Base-by-base conservation (phyloP, 306 rosid genomes). In the Neltuma alba region DNA sequence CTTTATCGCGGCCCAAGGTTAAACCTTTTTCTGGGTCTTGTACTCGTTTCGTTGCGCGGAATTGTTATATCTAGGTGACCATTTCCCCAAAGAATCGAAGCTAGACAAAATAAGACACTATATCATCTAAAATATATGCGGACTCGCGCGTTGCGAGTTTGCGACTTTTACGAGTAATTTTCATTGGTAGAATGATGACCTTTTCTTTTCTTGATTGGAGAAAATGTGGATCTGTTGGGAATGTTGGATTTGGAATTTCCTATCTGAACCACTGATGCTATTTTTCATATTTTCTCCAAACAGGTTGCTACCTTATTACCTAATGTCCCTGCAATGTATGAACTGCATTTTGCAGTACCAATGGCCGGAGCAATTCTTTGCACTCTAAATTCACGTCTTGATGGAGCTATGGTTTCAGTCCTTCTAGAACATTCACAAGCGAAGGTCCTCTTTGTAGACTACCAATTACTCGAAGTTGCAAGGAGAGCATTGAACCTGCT, bases 311-410 rank as follows among this genome's bases (percentile, higher is more conserved):
- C 87, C 5, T 70, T 94, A 61, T 87, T 90, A 2, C 98, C 97
- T 1, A 92, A 94, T 86, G 87, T 89, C 62, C 97, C 97, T 42
- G 95, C 98, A 66, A 91, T 92, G 97, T 88, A 88, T 77, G 98
- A 94, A 89, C 84, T 94, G n/a, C 98, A 94, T 76, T 94, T 94
- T 76, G 93, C 95, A 65, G 97, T 88, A 44, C 98, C 97, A 75
- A 94, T 94, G 97, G 90, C 97, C 0, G 98, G 97, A 55, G 97
- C 90, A 64, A 76, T 94, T 82, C 86, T 94, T 18, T 89, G 97
- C 37, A 85, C 93, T 20, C 88, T 94, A 50, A 94, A 94, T 71
- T 30, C 89, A 7, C 97, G 97, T 64, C 85, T 80, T 15, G 93
- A 92, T 58, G 88, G 89, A 20, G 38, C 88, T 4, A 89, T 87